Conservation (phyloP, 2,329 filamentous ascomycete genomes). For the Xylariaceae sp. region DNA sequence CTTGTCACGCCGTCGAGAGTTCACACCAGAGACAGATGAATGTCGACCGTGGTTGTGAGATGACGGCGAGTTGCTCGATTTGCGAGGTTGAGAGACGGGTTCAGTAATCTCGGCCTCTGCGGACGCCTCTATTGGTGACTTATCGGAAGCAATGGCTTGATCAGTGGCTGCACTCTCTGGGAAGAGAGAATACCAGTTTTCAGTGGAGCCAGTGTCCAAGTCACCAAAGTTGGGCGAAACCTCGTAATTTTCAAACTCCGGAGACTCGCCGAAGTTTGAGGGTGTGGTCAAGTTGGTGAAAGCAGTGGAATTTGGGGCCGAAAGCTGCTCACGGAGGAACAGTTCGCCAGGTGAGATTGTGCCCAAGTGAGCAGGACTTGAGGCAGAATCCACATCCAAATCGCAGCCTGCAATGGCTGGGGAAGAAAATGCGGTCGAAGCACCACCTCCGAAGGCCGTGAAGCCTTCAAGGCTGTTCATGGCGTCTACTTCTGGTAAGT, state of each 20-base stretch:
- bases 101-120: constrained; percentile 49
- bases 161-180: constrained; percentile 40
- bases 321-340: constrained; percentile 65
- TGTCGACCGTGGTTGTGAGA: constrained; percentile 49
- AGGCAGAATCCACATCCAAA: constrained; percentile 41
- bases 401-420: constrained; percentile 52
- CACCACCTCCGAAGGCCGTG: constrained; percentile 51
- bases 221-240: constrained; percentile 72
- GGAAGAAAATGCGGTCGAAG: constrained; percentile 48
- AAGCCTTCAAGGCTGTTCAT: constrained; percentile 57
- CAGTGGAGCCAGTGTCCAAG: constrained; percentile 51
- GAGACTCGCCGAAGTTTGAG: constrained; percentile 72
- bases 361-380: constrained; percentile 53
- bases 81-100: constrained; percentile 41
- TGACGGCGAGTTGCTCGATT: constrained; percentile 45
- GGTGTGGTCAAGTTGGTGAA: constrained; percentile 84
- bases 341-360: constrained; percentile 86
- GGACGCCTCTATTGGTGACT: constrained; percentile 42
- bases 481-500: constrained; percentile 44
- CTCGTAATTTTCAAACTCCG: constrained; percentile 69
- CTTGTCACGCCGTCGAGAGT: constrained; percentile 72
- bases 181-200: constrained; percentile 71
- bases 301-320: constrained; percentile 75
- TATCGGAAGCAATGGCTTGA: constrained; percentile 31
- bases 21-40: constrained; percentile 66